These are phyloP conservation scores for Calonectria naviculata DNA, from an alignment of 2,329 filamentous ascomycete genomes.

Conservation along the genomic window DNA sequence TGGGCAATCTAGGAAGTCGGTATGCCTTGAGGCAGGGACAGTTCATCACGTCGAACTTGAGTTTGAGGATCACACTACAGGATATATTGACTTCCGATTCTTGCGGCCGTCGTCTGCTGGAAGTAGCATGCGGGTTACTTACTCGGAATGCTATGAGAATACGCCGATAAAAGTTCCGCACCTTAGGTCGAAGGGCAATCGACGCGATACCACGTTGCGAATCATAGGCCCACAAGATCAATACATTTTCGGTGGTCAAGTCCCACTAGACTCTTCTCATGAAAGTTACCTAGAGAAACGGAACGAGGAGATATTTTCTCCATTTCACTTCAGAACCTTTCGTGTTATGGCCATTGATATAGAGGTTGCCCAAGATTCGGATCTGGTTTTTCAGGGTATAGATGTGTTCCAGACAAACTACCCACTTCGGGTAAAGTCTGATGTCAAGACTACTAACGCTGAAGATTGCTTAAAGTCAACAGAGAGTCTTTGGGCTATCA, in stretches of 20 bases:
- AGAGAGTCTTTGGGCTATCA: constrained; percentile 36
- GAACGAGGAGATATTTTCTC: too few species aligned
- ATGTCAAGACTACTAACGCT: too few species aligned
- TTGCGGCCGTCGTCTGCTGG: background rate
- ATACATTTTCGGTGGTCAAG: constrained; percentile 4
- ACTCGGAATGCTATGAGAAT: constrained; percentile 15
- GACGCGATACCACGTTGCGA: background rate
- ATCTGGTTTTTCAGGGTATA: background rate
- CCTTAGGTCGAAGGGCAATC: background rate
- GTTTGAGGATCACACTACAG: background rate
- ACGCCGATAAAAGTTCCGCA: background rate
- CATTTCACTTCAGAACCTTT: constrained; percentile 18
- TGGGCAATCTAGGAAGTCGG: too few species aligned
- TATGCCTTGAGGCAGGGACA: background rate
- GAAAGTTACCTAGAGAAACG: too few species aligned
- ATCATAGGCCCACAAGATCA: background rate
- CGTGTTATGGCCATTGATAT: constrained; percentile 3
- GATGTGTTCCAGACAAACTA: background rate
- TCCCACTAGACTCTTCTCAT: too few species aligned
- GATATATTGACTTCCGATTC: background rate
- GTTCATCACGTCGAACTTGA: constrained; percentile 1
- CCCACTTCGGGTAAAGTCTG: background rate
- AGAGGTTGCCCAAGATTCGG: background rate
- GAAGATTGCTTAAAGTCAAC: too few species aligned
- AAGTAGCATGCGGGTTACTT: background rate